Conservation (phyloP, 2,329 filamentous ascomycete genomes). For the Neofusicoccum kwambonambiense region DNA sequence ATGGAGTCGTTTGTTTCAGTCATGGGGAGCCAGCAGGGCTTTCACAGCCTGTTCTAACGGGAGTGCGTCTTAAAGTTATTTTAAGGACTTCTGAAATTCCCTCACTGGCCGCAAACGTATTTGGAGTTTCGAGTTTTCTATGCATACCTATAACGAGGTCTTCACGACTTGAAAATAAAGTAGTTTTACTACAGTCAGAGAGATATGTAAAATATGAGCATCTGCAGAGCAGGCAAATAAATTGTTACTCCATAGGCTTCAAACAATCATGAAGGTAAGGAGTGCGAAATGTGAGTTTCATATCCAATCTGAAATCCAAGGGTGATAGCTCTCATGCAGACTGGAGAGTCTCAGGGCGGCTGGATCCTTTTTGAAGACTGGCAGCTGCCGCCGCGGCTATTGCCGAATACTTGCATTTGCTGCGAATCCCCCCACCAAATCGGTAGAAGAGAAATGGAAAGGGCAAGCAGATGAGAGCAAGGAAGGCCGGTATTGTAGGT, state of each 20-base stretch:
- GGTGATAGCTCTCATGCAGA: background rate
- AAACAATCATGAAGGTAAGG: too few species aligned
- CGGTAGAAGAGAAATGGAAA: slow-evolving; percentile 75
- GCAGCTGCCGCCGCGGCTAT: slow-evolving; percentile 49
- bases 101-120: too few species aligned
- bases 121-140: too few species aligned
- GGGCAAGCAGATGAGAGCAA: slow-evolving; percentile 68
- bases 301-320: too few species aligned
- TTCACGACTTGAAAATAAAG: too few species aligned
- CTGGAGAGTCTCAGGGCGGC: background rate
- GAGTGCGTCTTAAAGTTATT: background rate
- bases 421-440: slow-evolving; percentile 64
- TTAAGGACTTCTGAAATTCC: too few species aligned
- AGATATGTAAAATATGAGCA: too few species aligned
- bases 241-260: too few species aligned
- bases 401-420: slow-evolving; percentile 67
- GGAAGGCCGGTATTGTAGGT: slow-evolving; percentile 69
- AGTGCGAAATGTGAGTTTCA: too few species aligned
- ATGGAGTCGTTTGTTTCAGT: slow-evolving; percentile 1
- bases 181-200: too few species aligned
- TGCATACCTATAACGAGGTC: too few species aligned
- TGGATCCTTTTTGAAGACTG: background rate
- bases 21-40: background rate
- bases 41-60: background rate
- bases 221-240: too few species aligned